A percentile compares a stretch with the other conserved stretches of the same genome.
phyloP scores from a whole-genome alignment of 495 filamentous ascomycete genomes.

The Cercophora sp. region DNA sequence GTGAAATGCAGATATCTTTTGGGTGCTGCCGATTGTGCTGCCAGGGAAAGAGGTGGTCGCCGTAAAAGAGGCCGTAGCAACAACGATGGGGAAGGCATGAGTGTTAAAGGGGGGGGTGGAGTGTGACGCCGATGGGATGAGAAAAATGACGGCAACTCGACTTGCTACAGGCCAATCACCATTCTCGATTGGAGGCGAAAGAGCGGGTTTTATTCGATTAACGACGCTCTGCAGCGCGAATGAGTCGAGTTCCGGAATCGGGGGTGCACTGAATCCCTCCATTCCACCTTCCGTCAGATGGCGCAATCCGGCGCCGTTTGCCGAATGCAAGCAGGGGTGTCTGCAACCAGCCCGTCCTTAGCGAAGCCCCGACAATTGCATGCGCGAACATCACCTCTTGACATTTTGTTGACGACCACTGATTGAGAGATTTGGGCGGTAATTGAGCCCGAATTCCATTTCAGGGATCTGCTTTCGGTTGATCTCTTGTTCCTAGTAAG shows the following conservation, averaged over 20 bases:
- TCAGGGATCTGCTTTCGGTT: background rate
- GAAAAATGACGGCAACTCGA: background rate
- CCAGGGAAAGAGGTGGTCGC: too few species aligned
- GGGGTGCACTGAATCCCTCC: too few species aligned
- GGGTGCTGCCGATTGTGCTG: too few species aligned
- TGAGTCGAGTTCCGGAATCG: conserved; percentile 4
- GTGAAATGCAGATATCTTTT: conserved; percentile 23
- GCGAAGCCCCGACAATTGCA: conserved; percentile 1
- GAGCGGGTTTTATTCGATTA: background rate
- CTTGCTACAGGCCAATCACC: background rate
- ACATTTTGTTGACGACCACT: too few species aligned
- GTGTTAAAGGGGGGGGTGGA: background rate
- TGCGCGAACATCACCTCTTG: background rate
- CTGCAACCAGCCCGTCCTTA: background rate
- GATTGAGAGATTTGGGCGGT: background rate
- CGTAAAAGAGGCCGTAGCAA: background rate
- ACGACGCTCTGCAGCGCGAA: background rate
- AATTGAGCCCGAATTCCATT: background rate
- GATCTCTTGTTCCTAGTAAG: too few species aligned
- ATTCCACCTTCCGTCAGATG: too few species aligned
- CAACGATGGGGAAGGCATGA: background rate
- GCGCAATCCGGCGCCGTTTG: conserved; percentile 1
- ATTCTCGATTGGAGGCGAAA: background rate
- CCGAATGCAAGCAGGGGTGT: background rate
- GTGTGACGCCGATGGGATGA: background rate